These are phyloP conservation scores for Aspergillus jensenii DNA, from an alignment of 2,329 filamentous ascomycete species.

Conservation along the genomic window DNA sequence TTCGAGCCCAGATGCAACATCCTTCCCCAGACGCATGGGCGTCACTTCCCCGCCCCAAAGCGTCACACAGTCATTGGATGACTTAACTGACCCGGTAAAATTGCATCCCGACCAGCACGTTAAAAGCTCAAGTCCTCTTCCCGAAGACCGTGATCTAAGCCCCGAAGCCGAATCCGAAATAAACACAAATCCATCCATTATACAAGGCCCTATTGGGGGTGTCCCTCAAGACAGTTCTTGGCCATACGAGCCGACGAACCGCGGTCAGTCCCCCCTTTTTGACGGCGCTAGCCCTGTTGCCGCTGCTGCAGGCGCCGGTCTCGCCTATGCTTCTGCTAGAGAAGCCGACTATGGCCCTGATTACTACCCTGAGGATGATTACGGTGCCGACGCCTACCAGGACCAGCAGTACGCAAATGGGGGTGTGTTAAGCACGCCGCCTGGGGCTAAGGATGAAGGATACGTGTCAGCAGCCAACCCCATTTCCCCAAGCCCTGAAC, in stretches of 20 bases:
- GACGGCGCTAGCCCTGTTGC: constrained; percentile 46
- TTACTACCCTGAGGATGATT: constrained; percentile 53
- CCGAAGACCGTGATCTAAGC: constrained; percentile 27
- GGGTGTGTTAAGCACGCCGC: constrained; percentile 51
- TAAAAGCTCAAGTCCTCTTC: constrained; percentile 58
- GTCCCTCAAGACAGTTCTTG: constrained; percentile 51
- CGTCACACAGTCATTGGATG: constrained; percentile 48
- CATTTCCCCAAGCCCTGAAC: constrained; percentile 53
- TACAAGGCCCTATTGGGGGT: constrained; percentile 70
- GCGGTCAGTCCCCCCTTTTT: constrained; percentile 29
- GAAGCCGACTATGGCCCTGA: constrained; percentile 59
- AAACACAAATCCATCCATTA: constrained; percentile 80
- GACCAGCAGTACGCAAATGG: constrained; percentile 35
- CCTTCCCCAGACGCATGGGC: constrained; percentile 40
- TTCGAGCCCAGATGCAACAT: constrained; percentile 37
- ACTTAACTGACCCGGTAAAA: constrained; percentile 48
- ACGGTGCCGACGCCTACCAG: constrained; percentile 41
- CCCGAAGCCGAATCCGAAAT: constrained; percentile 60
- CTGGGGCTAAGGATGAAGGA: constrained; percentile 76
- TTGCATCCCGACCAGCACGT: constrained; percentile 74
- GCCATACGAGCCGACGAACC: constrained; percentile 53
- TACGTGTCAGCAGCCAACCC: constrained; percentile 78
- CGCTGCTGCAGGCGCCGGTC: constrained; percentile 50
- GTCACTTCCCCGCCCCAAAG: constrained; percentile 57
- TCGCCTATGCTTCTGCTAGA: constrained; percentile 55